Base-by-base conservation (phyloP, 2,329 filamentous ascomycete genomes). In the Penicillium sumatraense region DNA sequence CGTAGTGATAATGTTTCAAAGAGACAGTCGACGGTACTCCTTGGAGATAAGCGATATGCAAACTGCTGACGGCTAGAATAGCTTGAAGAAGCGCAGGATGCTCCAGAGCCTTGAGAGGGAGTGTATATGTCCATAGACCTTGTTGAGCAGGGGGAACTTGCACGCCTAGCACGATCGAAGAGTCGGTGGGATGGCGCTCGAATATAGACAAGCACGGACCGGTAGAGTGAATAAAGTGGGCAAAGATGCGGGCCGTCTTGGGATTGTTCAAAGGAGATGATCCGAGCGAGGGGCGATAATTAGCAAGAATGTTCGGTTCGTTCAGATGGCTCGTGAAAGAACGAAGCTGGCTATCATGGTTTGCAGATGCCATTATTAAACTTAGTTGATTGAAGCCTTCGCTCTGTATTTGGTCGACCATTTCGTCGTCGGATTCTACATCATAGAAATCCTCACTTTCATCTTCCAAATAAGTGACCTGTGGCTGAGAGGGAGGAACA, bases 191-290 rank as follows among this genome's bases (percentile, higher is more conserved):
- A 70, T 93, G 87, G 50, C 93, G 83, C 73, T 98, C 93, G 69
- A 91, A 96, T 24, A 96, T 83, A 1, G 93, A 96, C 69, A 98
- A 85, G 61, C 86, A 89, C 1, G 92, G 90, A 0, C 89, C 93
- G 2, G 92, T 96, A 6, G 95, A 89, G 63, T 91, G 89, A 44
- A 98, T 86, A 71, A 97, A 98, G 73, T 98, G 92, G 72, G 89
- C 89, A 71, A 98, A 98, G 6, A 96, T 87, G 26, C 88, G 84
- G 13, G 91, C 88, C 10, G 91, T 93, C 60, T 89, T 87, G 2
- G 86, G 83, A 61, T 97, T 91, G 63, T 87, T 90, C 24, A 97
- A 78, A 27, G 95, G 93, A 35, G 88, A 88, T 27, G 84, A 85
- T 20, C 81, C 76, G 3, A 85, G 82, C 1, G 85, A 85, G 5